Base-by-base conservation (phyloP, 2,329 filamentous ascomycete genomes). In the Fusarium sp. region DNA sequence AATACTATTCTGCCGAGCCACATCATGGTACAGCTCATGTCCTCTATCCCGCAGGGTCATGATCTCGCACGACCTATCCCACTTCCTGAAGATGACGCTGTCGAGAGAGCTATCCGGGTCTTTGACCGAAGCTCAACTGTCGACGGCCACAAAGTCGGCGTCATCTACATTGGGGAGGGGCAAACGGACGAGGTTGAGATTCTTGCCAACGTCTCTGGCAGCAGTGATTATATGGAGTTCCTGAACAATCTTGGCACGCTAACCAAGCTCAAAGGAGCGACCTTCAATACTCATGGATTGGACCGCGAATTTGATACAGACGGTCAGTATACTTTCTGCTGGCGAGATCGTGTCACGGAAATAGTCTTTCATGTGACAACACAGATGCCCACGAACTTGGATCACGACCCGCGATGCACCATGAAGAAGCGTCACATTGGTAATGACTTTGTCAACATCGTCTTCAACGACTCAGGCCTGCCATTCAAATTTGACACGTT, bases 371-470 rank as follows among this genome's bases (percentile, higher is more conserved):
- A 98, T 77, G 91, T 98, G 56, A 93, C 92, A 7, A 99, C 95
- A 6, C 94, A 98, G 85, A 99, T 99, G 96, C 96, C 96, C 2
- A 97, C 93, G 11, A 88, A 97, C 75, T 82, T 91, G 15, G 89
- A 93, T 55, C 85, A 88, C 31, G 94, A 97, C 73, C 88, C 91
- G 11, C 86, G 88, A 65, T 93, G 91, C 75, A 89, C 91, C 65
- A 86, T 89, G 77, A 99, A 99, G 83, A 99, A 99, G 80, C 87
- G 90, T 4, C 97, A 98, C 76, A 96, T 98, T 64, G 96, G 96
- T 60, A 99, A 99, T 76, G 96, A 98, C 79, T 97, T 93, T 78
- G 96, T 99, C 76, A 98, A 97, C 77, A 97, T 99, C 72, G 91
- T 99, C 60, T 99, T 97, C 85, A 99, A 99, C 78, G 93, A 97